A percentile compares a stretch with the other conserved stretches of the same genome.
Evolutionary conservation across 2,329 filamentous ascomycete genomes (phyloP).

Genomic region (Zasmidium cellare): DNA sequence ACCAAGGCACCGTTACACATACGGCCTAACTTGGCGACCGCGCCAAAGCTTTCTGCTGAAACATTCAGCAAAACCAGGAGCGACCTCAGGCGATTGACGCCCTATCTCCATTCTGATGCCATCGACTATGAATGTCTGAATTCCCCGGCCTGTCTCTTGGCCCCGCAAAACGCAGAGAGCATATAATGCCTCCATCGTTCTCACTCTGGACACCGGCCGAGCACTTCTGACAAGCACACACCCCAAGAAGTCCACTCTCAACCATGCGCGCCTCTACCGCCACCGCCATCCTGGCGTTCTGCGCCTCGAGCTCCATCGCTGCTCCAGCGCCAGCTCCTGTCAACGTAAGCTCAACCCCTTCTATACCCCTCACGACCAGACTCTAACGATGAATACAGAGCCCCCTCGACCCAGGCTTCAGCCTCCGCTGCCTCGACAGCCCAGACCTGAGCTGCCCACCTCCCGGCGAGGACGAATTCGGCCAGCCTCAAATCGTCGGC

Average conservation of each 20-base stretch:
- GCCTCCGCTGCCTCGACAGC: not conserved
- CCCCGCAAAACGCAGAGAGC: too few species aligned
- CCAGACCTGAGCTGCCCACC: not conserved
- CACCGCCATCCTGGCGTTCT: not conserved
- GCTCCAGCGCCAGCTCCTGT: not conserved
- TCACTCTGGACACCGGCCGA: too few species aligned
- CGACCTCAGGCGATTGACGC: too few species aligned
- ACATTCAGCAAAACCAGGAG: too few species aligned
- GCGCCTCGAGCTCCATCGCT: not conserved
- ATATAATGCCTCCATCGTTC: too few species aligned
- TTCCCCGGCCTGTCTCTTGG: not conserved
- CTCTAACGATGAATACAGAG: too few species aligned
- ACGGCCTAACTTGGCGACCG: too few species aligned
- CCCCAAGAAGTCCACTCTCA: not conserved
- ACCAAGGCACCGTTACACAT: too few species aligned
- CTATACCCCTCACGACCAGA: too few species aligned
- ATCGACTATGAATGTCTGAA: not conserved
- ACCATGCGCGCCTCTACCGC: not conserved
- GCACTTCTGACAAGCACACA: too few species aligned
- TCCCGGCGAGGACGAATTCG: not conserved
- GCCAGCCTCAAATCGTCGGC: not conserved
- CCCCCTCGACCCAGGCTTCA: not conserved
- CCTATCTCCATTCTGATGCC: too few species aligned
- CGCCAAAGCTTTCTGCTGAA: too few species aligned
- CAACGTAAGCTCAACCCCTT: not conserved